Evolutionary conservation across 2,329 filamentous ascomycete genomes (phyloP), one percentile per base, ranked within the genome.

Genomic region (Endoconidiophora laricicola): DNA sequence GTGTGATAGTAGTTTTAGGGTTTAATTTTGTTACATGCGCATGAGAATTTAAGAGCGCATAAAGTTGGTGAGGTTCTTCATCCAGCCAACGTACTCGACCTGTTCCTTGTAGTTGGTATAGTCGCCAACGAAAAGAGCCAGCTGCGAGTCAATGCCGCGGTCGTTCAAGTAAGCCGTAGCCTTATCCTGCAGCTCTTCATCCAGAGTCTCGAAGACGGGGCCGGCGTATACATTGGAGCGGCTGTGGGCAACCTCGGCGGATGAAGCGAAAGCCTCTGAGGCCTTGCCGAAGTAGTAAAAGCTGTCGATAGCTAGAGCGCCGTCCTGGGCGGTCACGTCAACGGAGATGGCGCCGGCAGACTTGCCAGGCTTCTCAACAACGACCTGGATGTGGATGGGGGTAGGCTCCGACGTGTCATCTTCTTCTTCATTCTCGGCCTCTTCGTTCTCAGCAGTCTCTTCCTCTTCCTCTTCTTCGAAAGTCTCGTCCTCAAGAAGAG

Each of bases 71-170:
- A 95, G 76, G 62, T 83, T 84, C 65, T 79, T 76, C 65, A 98
- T 71, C 91, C 93, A 98, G 57, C 75, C 70, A 55, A 93, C 70
- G 67, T 98, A 98, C 74, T 98, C 91, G 69, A 80, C 83, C 78
- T 96, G 90, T 78, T 98, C 91, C 81, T 98, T 98, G 68, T 84
- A 78, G 63, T 96, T 87, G 61, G 96, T 88, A 70, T 94, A 98
- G 65, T 96, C 88, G 37, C 88, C 86, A 42, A 94, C 81, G 66
- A 96, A 95, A 57, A 88, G 70, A 49, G 88, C 90, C 59, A 98
- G 76, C 53, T 81, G 77, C 59, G 83, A 80, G 61, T 90, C 86
- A 67, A 98, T 78, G 56, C 90, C 91, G 59, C 91, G 79, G 75
- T 95, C 91, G 66, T 94, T 87, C 56, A 98, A 76, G 70, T 90